Evolutionary conservation across 2,329 filamentous ascomycete species (phyloP), one percentile per base, ranked within the genome.

Genomic region (Alternaria angustiovoidea): DNA sequence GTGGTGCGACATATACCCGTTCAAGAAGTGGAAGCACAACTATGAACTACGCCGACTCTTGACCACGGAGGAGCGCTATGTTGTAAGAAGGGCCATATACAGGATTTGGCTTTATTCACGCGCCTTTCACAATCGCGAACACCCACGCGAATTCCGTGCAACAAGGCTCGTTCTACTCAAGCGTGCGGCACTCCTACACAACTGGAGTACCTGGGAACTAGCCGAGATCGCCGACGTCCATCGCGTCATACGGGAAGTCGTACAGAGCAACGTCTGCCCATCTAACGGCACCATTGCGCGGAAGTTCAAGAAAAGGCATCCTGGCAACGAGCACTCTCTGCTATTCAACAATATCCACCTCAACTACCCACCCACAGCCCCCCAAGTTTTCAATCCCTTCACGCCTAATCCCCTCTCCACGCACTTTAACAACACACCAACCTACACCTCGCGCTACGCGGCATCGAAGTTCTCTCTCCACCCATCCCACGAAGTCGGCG

Each of bases 21-120:
- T 85, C 70, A 87, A 87, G 75, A 88, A 87, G 72, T 89, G 87
- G 87, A 87, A 87, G 67, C 70, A 79, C 57, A 82, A 87, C 65
- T 88, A 80, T 63, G 83, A 84, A 57, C 79, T 83, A 57, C 83
- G 87, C 9, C 84, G 87, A 9, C 79, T 85, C 2, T 75, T 89
- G 48, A 82, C 80, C 1, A 61, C 64, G 36, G 61, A 78, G 2
- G 87, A 89, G 70, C 81, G 82, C 4, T 83, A 81, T 51, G 78
- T 79, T 6, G 69, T 88, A 11, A 82, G 87, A 11, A 81, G 86
- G 41, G 87, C 87, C 9, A 76, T 88, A 9, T 89, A 89, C 70
- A 82, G 87, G 8, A 75, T 87, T 11, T 89, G 87, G 87, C 81
- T 88, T 7, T 89, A 87, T 71, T 80, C 81, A 18, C 81, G 82